Evolutionary conservation across 371 early-diverging fungal species (phyloP).

Genomic region (Lichtheimia ramosa): DNA sequence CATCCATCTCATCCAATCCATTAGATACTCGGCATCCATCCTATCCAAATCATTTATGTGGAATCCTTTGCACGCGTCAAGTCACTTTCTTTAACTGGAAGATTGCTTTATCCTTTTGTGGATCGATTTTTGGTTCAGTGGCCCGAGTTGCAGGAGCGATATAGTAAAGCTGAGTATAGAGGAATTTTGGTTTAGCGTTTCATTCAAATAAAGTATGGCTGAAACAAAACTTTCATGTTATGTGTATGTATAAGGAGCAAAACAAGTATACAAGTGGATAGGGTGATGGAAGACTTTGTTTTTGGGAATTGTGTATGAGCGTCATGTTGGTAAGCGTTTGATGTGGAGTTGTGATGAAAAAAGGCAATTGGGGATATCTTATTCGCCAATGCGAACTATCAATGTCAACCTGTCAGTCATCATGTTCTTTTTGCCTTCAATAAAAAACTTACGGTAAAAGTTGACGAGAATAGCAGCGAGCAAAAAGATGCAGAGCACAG

Average conservation of each 20-base stretch:
- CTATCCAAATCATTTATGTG: constrained; percentile 74
- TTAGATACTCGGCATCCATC: constrained; percentile 60
- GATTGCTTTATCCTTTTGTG: constrained; percentile 73
- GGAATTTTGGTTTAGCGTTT: constrained; percentile 70
- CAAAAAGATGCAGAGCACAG: constrained; percentile 53
- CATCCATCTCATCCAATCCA: neutral
- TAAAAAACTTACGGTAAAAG: constrained; percentile 75
- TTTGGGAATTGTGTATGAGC: neutral
- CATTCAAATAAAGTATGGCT: neutral
- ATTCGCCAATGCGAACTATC: constrained; percentile 7
- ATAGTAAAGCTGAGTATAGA: constrained; percentile 68
- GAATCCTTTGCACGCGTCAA: constrained; percentile 92
- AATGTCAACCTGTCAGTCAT: neutral
- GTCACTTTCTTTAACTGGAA: constrained; percentile 83
- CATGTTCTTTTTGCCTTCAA: too few relatives aligned
- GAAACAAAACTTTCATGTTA: neutral
- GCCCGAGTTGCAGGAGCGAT: constrained; percentile 59
- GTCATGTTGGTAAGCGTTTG: neutral
- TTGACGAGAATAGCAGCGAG: constrained; percentile 76
- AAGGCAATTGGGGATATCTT: neutral
- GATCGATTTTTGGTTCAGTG: constrained; percentile 94
- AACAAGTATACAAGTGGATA: too few relatives aligned
- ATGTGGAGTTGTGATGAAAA: too few relatives aligned
- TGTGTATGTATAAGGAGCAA: neutral
- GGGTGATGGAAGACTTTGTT: too few relatives aligned